These are phyloP conservation scores for Microsporum ferrugineum DNA, from an alignment of 2,329 filamentous ascomycete species.

Conservation along the genomic window DNA sequence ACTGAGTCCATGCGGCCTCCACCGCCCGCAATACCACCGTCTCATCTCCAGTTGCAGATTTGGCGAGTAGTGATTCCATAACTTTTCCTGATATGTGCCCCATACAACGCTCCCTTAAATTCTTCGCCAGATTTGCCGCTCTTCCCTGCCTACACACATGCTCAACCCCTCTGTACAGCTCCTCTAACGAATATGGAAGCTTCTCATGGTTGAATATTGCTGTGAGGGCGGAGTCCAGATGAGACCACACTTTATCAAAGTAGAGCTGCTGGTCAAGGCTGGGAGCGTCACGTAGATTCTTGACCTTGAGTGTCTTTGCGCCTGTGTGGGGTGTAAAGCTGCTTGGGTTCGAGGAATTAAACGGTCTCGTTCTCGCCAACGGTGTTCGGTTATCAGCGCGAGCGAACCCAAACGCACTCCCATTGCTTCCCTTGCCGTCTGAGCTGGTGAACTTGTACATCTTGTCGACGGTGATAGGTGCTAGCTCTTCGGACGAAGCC, in stretches of 20 bases:
- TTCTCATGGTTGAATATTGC: constrained; percentile 58
- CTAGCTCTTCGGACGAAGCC: neutral
- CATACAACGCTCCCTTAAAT: constrained; percentile 56
- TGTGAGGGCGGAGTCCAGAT: constrained; percentile 61
- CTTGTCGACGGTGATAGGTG: constrained; percentile 28
- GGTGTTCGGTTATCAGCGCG: constrained; percentile 1
- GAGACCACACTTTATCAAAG: constrained; percentile 61
- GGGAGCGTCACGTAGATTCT: constrained; percentile 65
- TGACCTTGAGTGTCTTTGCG: constrained; percentile 80
- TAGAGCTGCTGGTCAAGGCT: constrained; percentile 61
- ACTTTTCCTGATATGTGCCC: constrained; percentile 49
- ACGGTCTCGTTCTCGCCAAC: neutral
- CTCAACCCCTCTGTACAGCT: constrained; percentile 81
- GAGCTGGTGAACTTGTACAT: constrained; percentile 44
- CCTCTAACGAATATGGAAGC: constrained; percentile 66
- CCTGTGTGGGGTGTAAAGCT: constrained; percentile 63
- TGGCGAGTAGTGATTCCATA: constrained; percentile 47
- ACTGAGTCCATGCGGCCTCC: constrained; percentile 58
- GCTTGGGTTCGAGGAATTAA: constrained; percentile 26
- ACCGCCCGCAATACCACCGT: constrained; percentile 53
- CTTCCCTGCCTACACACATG: constrained; percentile 74
- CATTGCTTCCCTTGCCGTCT: constrained; percentile 26
- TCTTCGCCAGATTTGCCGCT: constrained; percentile 55
- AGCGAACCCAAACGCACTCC: constrained; percentile 17
- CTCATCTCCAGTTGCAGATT: constrained; percentile 44